Base-by-base conservation (phyloP, 441 rosid genomes). In the Erysimum cheiri region DNA sequence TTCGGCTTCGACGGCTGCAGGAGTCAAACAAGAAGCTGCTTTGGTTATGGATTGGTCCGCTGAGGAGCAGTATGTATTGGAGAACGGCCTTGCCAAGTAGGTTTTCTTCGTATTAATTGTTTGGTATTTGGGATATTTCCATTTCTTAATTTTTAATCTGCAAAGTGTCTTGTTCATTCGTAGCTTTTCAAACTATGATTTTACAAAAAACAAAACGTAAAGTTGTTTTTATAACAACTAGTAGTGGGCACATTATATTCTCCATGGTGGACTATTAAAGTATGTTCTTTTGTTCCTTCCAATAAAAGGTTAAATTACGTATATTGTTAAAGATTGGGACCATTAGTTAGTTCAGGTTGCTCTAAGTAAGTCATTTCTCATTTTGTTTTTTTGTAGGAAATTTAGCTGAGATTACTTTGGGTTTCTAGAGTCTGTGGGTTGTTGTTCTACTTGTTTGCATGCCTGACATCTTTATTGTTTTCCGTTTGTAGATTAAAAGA, bases 21-120 rank as follows among this genome's bases (percentile, higher is more conserved):
- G 81, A 49, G 72, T 87, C 48, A 90, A 50, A 49, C 60, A 56
- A 82, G 99, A 95, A 33, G 73, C 93, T 0, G 87, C 85, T 28
- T 77, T 90, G 80, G 93, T 96, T 5, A 93, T 81, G 3, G 98
- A 89, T 77, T 96, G 99, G 99, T 82, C 98, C 24, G 72, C 62
- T 14, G 90, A 89, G 1, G 99, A 96, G 56, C 99, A 92, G 83
- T 79, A 69, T 59, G 86, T 80, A 58, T 78, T 96, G 80, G 92
- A 96, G 69, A 88, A 88, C 44, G 96, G 96, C 80, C 90, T 92
- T 72, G 81, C 70, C 77, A 86, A 82, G 99, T 96, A 81, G 55
- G 86, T 70, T 70, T 50, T 59, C 4, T 69, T 61, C 64, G 28
- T 37, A n/a, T n/a, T n/a, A n/a, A 1, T 70, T 11, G 35, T 28